Evolutionary conservation across 768 basidiomycete genomes (phyloP), one percentile per base, ranked within the genome.

Genomic region (Tylopilus rubrobrunneus): DNA sequence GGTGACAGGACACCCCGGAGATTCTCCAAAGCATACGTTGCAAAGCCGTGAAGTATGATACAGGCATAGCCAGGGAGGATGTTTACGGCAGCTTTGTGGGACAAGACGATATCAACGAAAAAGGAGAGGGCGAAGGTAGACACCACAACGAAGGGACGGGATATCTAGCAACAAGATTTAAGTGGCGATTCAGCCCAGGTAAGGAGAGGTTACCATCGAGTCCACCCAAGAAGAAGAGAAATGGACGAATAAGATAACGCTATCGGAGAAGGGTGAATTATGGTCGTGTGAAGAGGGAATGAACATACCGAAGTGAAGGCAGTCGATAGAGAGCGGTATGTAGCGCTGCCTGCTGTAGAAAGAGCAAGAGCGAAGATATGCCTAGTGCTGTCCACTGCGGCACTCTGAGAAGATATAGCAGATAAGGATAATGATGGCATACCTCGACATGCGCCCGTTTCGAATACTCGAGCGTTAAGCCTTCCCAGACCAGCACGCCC

Each of bases 351-450:
- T 86, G 82, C 61, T 87, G 85, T 21, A 91, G 71, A 57, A 89
- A 85, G 52, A 85, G 72, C 56, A 87, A 65, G 44, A 88, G 63
- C 1, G 88, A 87, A 15, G 85, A 79, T 63, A 83, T 79, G 5
- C 79, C 86, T 7, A 90, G 68, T 17, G 83, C 82, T 14, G 87
- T 78, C 85, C 86, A 89, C 89, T 91, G 29, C 23, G 55, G 39
- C 36, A 41, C 21, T 52, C 48, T 67, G 51, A 60, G 56, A 28
- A 7, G 42, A 42, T 48, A 39, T 17, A 39, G 28, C 29, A 57
- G 47, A 48, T 27, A 46, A 41, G 45, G 56, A 42, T 51, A 31
- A 49, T 31, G n/a, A 41, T 42, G 37, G 63, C 80, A 46, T 63
- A 85, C 86, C 76, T 88, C 86, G 34, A 86, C 78, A 27, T 74